Conservation (phyloP, 73 alveolate species). For the Uronychia binucleata region DNA sequence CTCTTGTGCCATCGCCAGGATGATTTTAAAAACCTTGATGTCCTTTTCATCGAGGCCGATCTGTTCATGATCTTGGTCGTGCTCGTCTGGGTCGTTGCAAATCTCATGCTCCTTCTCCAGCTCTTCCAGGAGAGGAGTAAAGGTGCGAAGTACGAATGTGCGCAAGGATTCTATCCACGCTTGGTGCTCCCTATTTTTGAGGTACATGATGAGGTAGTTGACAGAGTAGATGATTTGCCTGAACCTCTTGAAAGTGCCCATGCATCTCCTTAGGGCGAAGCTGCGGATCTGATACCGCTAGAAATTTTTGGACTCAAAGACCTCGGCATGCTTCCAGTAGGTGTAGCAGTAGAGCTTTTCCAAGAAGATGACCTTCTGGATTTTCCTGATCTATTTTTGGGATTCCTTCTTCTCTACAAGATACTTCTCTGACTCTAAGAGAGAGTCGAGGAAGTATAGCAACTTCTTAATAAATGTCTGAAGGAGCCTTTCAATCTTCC, state of each 20-base stretch:
- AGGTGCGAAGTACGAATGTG: background rate
- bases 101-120: background rate
- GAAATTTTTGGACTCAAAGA: background rate
- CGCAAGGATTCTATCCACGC: background rate
- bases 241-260: constrained; percentile 13
- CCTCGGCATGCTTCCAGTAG: background rate
- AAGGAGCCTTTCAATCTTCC: background rate
- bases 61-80: background rate
- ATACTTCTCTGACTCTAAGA: background rate
- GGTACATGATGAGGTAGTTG: background rate
- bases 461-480: background rate
- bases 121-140: background rate
- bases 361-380: background rate
- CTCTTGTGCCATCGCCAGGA: background rate
- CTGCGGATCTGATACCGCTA: background rate
- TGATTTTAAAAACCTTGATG: background rate
- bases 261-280: background rate
- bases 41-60: background rate
- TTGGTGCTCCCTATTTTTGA: background rate
- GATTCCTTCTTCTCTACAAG: constrained; percentile 8
- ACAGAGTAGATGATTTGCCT: constrained; percentile 11
- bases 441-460: background rate
- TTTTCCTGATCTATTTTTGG: background rate
- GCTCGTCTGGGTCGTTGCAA: background rate
- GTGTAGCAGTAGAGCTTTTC: constrained; percentile 1